These are phyloP conservation scores for Gossypium rotundifolium DNA, from an alignment of 345 rosid species.

Conservation along the genomic window DNA sequence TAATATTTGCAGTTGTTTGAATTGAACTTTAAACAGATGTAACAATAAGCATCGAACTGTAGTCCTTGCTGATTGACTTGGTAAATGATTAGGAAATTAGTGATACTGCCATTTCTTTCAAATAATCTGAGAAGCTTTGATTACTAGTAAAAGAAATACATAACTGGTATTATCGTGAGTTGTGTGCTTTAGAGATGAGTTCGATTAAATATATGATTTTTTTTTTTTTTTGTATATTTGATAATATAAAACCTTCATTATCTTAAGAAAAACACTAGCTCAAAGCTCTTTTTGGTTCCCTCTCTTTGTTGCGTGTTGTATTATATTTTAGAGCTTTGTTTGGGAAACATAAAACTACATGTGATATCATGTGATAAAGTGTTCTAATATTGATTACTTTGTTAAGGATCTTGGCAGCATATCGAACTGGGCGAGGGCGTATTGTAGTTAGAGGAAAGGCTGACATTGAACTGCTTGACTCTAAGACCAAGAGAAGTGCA, in stretches of 20 bases:
- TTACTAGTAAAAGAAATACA: not conserved
- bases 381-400: conserved; percentile 20
- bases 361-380: not conserved
- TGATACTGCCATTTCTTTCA: not conserved
- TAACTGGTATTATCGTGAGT: not conserved
- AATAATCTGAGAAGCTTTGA: not conserved
- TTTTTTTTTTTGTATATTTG: not conserved
- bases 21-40: not conserved
- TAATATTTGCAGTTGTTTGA: not conserved
- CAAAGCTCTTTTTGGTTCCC: not conserved
- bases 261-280: not conserved
- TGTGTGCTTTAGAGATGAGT: not conserved
- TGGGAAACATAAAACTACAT: not conserved
- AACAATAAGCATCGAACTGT: not conserved
- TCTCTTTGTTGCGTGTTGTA: not conserved
- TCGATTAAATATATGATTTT: not conserved
- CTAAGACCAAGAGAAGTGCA: conserved; percentile 67
- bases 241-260: not conserved
- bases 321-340: conserved; percentile 5
- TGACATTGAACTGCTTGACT: conserved; percentile 73
- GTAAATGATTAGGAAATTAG: not conserved
- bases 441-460: conserved; percentile 80
- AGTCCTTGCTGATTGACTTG: not conserved
- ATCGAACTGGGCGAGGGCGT: conserved; percentile 88
- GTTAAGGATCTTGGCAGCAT: conserved; percentile 77